phyloP scores from a whole-genome alignment of 257 asterid genomes.

The Scutellaria minor region DNA sequence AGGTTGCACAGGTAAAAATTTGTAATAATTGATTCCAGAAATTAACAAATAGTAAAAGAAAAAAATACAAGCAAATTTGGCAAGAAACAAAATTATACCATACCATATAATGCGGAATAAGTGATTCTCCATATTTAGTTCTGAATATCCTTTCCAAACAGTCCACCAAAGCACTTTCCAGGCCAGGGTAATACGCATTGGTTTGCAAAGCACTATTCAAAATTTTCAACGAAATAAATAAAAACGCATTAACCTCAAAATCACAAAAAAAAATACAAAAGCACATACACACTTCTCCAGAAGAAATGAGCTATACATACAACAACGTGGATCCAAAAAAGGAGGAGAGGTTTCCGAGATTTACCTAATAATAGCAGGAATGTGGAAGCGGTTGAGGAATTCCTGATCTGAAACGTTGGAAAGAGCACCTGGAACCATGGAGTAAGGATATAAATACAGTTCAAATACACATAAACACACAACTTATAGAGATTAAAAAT shows the following conservation, averaged over 20 bases:
- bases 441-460: background rate
- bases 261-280: background rate
- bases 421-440: slow-evolving; percentile 56
- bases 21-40: too few relatives aligned
- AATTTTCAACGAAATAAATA: slow-evolving; percentile 20
- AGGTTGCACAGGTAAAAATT: too few relatives aligned
- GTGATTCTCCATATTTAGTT: slow-evolving; percentile 88
- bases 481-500: background rate
- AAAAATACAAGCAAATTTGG: too few relatives aligned
- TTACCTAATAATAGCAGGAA: slow-evolving; percentile 77
- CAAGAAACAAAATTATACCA: slow-evolving; percentile 14
- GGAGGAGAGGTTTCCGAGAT: slow-evolving; percentile 10
- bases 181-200: slow-evolving; percentile 68
- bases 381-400: slow-evolving; percentile 78
- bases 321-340: background rate
- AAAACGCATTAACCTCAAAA: slow-evolving; percentile 1
- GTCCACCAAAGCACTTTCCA: slow-evolving; percentile 75
- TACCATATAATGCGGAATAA: slow-evolving; percentile 86
- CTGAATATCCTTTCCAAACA: slow-evolving; percentile 81
- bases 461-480: background rate
- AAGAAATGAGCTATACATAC: slow-evolving; percentile 2
- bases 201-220: slow-evolving; percentile 79
- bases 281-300: background rate
- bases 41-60: too few relatives aligned
- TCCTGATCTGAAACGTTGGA: slow-evolving; percentile 75